Evolutionary conservation across 176 grass and related monocot species (phyloP), one percentile per base, ranked within the genome.

Genomic region (Zoysia japonica): DNA sequence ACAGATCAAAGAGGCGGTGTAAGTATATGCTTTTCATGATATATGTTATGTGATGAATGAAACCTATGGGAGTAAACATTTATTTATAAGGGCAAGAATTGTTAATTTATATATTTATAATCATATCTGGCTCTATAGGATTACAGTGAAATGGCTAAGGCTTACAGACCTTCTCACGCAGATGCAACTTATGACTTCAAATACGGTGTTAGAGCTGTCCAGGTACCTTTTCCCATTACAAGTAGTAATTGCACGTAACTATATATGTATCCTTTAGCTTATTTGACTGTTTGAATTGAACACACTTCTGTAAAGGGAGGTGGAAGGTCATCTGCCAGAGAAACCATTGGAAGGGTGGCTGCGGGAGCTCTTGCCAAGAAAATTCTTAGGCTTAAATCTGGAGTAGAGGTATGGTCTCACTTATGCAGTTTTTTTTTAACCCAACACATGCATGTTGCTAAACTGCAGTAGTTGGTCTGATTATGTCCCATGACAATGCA

Each of bases 331-430:
- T 99, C 96, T 2, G 92, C 96, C 85, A 95, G 96, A 92, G 96
- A 99, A 89, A 99, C 96, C 73, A 96, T 95, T 93, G 96, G 96
- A 81, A 91, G 96, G 84, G 96, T 99, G 71, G 92, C 96, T 65
- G 92, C 96, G 74, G 96, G 92, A 85, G 96, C 90, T 84, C 71
- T 99, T 73, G 96, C 96, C 37, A 99, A 99, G 86, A 99, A 99
- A 89, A 91, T 99, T 85, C 92, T 99, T 71, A 99, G 93, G 83
- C 88, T 88, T 42, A 91, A 88, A 88, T 75, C 82, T 55, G 89
- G 89, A 82, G 82, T 87, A 63, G 89, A 91, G 89, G 89, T 91
- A 40, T 44, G 40, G 9, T 51, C 67, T 73, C 80, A 81, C 45
- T 56, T 53, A 41, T 41, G 9, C 65, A 68, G 1, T 20, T n/a